Evolutionary conservation across 495 filamentous ascomycete species (phyloP).

Genomic region (Penicillium longicatenatum): DNA sequence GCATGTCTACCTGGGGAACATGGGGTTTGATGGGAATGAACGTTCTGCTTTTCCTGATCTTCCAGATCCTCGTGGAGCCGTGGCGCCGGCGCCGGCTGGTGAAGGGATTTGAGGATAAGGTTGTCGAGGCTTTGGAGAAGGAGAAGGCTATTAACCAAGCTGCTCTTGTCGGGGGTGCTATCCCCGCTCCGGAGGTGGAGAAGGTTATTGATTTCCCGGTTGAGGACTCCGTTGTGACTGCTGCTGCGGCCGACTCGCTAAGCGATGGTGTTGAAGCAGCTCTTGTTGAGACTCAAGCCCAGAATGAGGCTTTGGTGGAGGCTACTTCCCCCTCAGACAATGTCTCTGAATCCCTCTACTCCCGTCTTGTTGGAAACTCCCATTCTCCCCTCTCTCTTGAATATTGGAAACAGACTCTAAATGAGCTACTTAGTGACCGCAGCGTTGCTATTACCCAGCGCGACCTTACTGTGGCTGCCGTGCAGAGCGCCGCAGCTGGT

Average conservation of each 20-base stretch:
- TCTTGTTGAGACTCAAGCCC: constrained; percentile 3
- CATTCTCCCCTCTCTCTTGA: constrained; percentile 30
- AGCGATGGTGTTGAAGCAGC: constrained; percentile 2
- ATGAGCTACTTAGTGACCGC: constrained; percentile 68
- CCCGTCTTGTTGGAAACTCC: constrained; percentile 26
- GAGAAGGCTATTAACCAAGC: constrained; percentile 50
- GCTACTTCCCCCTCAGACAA: constrained; percentile 12
- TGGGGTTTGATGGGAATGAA: constrained; percentile 98
- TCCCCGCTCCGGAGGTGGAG: constrained; percentile 14
- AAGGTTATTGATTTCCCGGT: constrained; percentile 19
- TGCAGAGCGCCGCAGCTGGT: constrained; percentile 75
- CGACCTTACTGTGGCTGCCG: constrained; percentile 69
- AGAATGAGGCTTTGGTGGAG: constrained; percentile 3
- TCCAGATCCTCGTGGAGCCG: constrained; percentile 93
- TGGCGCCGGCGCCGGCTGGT: constrained; percentile 83
- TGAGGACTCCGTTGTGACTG: constrained; percentile 10
- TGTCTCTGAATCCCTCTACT: constrained; percentile 24
- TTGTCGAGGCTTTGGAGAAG: constrained; percentile 78
- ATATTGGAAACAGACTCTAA: constrained; percentile 52
- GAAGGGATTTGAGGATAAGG: constrained; percentile 73
- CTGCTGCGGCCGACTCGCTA: constrained; percentile 6
- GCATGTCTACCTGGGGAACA: constrained; percentile 97
- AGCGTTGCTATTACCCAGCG: constrained; percentile 66
- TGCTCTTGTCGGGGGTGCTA: constrained; percentile 25
- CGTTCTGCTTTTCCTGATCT: constrained; percentile 81